Percentiles rank a stretch among this genome's conserved stretches.
phyloP scores from a whole-genome alignment of 2,329 filamentous ascomycete species.

The Phaeosphaeria sp. region DNA sequence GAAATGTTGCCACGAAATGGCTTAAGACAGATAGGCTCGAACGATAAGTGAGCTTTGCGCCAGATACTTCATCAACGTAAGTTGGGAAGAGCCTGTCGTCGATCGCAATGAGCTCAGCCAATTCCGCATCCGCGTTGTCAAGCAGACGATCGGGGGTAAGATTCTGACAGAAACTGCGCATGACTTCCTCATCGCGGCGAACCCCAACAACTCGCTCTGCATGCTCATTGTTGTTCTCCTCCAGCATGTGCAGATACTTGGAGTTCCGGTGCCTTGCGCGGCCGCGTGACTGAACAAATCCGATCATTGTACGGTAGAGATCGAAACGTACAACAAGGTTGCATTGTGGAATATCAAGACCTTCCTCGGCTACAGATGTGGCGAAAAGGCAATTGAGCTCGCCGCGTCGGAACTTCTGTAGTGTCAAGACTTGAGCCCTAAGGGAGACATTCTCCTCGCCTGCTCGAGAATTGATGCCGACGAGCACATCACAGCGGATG shows the following conservation, averaged over 20 bases:
- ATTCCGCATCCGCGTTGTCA: conserved; percentile 62
- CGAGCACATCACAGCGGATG: conserved; percentile 68
- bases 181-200: conserved; percentile 62
- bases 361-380: conserved; percentile 71
- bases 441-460: conserved; percentile 71
- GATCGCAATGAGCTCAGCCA: conserved; percentile 62
- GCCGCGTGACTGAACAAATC: conserved; percentile 92
- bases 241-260: conserved; percentile 83
- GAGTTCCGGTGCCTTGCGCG: conserved; percentile 81
- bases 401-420: conserved; percentile 69
- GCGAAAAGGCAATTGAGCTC: conserved; percentile 67
- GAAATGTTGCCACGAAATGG: conserved; percentile 75
- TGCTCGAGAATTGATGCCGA: conserved; percentile 63
- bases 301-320: conserved; percentile 86
- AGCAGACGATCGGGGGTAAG: conserved; percentile 78
- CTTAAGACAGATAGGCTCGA: conserved; percentile 75
- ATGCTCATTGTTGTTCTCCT: conserved; percentile 71
- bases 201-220: conserved; percentile 64
- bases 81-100: conserved; percentile 57
- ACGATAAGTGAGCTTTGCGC: conserved; percentile 79
- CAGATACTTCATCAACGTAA: conserved; percentile 69
- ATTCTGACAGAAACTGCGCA: conserved; percentile 77
- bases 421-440: conserved; percentile 73
- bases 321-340: conserved; percentile 80
- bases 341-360: conserved; percentile 70